A percentile compares a stretch with the other conserved stretches of the same genome.
Conservation (phyloP, 2,329 filamentous ascomycete genomes). For the Pseudocercospora macadamiae region DNA sequence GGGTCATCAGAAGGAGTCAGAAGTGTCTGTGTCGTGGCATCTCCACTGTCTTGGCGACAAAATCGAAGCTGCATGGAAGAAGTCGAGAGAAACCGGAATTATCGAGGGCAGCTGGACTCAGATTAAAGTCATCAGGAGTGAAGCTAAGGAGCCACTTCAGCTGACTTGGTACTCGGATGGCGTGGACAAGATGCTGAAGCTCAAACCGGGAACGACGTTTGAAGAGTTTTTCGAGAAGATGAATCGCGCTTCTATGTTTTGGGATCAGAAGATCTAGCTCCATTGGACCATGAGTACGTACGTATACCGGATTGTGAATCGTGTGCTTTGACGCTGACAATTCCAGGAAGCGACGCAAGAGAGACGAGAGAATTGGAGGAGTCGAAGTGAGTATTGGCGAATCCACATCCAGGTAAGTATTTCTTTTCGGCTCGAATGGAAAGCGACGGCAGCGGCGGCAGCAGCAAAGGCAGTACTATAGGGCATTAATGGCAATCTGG, state of each 20-base stretch:
- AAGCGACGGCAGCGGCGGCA: not conserved
- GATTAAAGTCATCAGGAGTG: not conserved
- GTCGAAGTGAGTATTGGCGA: not conserved
- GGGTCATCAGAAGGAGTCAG: not conserved
- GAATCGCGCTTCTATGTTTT: not conserved
- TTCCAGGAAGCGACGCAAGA: not conserved
- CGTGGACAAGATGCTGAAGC: not conserved
- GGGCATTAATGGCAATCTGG: not conserved
- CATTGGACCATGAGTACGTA: too few relatives aligned
- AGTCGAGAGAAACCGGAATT: not conserved
- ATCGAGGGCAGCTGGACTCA: not conserved
- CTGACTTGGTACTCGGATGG: not conserved
- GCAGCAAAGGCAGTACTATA: not conserved
- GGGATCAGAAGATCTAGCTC: too few relatives aligned
- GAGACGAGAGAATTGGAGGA: not conserved
- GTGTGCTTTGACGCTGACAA: not conserved
- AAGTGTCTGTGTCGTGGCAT: not conserved
- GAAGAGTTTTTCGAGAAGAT: not conserved
- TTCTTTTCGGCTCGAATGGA: not conserved
- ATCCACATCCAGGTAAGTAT: not conserved
- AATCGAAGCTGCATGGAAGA: not conserved
- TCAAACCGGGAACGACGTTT: not conserved
- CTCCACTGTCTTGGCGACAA: not conserved
- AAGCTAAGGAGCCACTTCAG: not conserved
- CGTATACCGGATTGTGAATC: too few relatives aligned